Conservation (phyloP, 805 yeast species). For the Wickerhamomyces kurtzmanii region DNA sequence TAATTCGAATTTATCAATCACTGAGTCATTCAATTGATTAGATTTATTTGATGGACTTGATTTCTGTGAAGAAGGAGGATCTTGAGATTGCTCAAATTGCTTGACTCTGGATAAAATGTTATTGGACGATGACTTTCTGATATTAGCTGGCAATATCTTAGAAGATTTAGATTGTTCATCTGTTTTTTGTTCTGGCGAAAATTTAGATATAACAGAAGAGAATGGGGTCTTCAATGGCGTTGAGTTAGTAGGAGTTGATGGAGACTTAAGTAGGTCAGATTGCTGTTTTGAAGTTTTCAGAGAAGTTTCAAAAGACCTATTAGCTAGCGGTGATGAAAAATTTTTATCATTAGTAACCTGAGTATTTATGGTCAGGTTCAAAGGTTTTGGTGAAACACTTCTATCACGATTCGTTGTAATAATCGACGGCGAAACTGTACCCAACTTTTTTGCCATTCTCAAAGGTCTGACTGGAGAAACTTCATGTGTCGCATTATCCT, state of each 20-base stretch:
- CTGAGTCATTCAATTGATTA: too few relatives aligned
- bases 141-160: neutral
- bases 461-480: constrained; percentile 55
- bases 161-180: neutral
- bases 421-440: constrained; percentile 10
- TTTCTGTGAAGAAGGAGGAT: constrained; percentile 1
- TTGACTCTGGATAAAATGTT: constrained; percentile 20
- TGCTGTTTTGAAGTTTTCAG: too few relatives aligned
- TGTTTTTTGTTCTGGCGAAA: constrained; percentile 6
- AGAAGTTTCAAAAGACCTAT: too few relatives aligned
- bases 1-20: constrained; percentile 11
- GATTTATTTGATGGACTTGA: too few relatives aligned
- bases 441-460: constrained; percentile 51
- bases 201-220: constrained; percentile 7
- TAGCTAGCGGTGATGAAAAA: too few relatives aligned
- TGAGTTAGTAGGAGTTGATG: constrained; percentile 1
- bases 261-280: neutral
- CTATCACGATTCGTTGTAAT: constrained; percentile 5
- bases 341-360: constrained; percentile 8
- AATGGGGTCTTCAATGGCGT: constrained; percentile 7
- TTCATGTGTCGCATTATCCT: constrained; percentile 4
- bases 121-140: constrained; percentile 16
- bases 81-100: constrained; percentile 18
- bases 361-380: constrained; percentile 11
- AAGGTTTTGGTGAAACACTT: constrained; percentile 9